Evolutionary conservation across 2,329 filamentous ascomycete genomes (phyloP).

Genomic region (Colletotrichum tabaci): DNA sequence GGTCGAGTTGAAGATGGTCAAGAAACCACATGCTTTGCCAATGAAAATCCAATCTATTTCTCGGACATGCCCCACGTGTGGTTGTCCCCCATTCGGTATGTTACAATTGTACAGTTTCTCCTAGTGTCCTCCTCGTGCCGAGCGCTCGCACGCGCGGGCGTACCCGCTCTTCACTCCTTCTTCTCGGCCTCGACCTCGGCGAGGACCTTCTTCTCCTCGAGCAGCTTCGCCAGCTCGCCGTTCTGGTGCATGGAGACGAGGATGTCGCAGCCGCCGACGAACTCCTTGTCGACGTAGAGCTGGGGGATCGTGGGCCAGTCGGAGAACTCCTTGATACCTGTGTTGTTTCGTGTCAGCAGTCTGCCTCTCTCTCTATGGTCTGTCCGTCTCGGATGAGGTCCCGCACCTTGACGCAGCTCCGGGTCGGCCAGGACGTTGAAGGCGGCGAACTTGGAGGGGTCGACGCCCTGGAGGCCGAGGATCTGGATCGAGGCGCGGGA

Average conservation of each 20-base stretch:
- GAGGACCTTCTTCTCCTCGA: slow-evolving; percentile 94
- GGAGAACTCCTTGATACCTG: slow-evolving; percentile 98
- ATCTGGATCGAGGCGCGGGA: slow-evolving; percentile 96
- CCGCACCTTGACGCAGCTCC: slow-evolving; percentile 84
- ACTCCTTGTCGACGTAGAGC: slow-evolving; percentile 95
- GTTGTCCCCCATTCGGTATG: slow-evolving; percentile 27
- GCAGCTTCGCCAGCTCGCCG: slow-evolving; percentile 89
- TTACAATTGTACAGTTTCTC: slow-evolving; percentile 39
- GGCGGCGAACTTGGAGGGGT: slow-evolving; percentile 96
- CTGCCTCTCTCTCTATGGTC: slow-evolving; percentile 7
- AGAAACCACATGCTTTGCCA: slow-evolving; percentile 2
- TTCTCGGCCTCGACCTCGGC: slow-evolving; percentile 64
- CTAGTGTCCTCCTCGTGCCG: background rate
- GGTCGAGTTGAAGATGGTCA: background rate
- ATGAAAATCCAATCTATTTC: slow-evolving; percentile 30
- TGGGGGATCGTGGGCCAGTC: slow-evolving; percentile 99
- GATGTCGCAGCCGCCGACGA: slow-evolving; percentile 98
- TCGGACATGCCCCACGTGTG: slow-evolving; percentile 10
- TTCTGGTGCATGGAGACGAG: slow-evolving; percentile 97
- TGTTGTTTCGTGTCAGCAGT: slow-evolving; percentile 1
- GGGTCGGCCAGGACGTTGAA: slow-evolving; percentile 97
- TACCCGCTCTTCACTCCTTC: slow-evolving; percentile 48
- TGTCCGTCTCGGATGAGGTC: background rate
- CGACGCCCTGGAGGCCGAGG: slow-evolving; percentile 92
- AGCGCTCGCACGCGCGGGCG: background rate